Conservation (phyloP, 1,139 yeast genomes). For the Candida sanyaensis region DNA sequence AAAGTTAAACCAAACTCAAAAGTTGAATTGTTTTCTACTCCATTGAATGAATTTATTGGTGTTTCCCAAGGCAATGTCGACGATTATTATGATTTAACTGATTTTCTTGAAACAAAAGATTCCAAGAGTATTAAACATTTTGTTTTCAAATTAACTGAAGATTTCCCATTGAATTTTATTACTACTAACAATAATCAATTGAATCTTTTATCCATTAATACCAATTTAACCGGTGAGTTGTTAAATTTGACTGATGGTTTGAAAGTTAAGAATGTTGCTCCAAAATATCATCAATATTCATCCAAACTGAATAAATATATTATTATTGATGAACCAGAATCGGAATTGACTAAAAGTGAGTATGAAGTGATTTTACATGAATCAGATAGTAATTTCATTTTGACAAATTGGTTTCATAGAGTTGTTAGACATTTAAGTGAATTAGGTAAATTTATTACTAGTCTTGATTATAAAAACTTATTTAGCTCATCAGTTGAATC, state of each 20-base stretch:
- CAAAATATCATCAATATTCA: constrained; percentile 12
- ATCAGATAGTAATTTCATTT: constrained; percentile 22
- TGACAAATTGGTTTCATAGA: constrained; percentile 33
- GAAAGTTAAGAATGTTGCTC: constrained; percentile 7
- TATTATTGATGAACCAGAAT: constrained; percentile 31
- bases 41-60: constrained; percentile 20
- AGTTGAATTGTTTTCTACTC: constrained; percentile 14
- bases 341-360: constrained; percentile 27
- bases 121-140: constrained; percentile 16
- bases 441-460: constrained; percentile 29
- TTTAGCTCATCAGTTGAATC: constrained; percentile 6
- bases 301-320: constrained; percentile 12
- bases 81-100: constrained; percentile 30
- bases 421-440: constrained; percentile 36
- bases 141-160: constrained; percentile 11
- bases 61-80: constrained; percentile 11
- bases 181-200: constrained; percentile 11
- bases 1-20: constrained; percentile 5
- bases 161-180: constrained; percentile 14
- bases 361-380: constrained; percentile 36
- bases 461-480: constrained; percentile 10
- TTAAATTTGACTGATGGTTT: constrained; percentile 15
- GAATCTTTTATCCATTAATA: constrained; percentile 10
- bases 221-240: constrained; percentile 12
- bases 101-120: constrained; percentile 25